phyloP scores from a whole-genome alignment of 164 flowering plant species.

The Echeveria elegans region DNA sequence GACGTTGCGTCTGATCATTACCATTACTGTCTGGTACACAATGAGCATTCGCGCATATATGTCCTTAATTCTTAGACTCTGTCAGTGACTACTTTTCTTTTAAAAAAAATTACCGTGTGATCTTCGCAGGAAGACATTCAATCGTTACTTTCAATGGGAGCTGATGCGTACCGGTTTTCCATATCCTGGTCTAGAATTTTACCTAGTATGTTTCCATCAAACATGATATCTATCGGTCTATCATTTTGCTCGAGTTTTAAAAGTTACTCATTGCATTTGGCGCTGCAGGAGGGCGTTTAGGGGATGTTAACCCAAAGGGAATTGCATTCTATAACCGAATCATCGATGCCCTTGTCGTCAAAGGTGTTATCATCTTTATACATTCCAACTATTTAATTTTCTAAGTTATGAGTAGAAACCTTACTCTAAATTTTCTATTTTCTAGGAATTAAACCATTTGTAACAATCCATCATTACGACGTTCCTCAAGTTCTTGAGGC shows the following conservation, averaged over 20 bases:
- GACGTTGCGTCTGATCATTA: slow-evolving; percentile 25
- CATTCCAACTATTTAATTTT: too few relatives aligned
- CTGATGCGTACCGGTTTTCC: slow-evolving; percentile 29
- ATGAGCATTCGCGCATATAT: not conserved
- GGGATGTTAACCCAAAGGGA: slow-evolving; percentile 31
- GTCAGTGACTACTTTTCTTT: not conserved
- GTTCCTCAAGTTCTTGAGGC: slow-evolving; percentile 43
- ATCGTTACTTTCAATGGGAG: slow-evolving; percentile 20
- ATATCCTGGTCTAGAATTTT: slow-evolving; percentile 34
- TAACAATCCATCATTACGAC: slow-evolving; percentile 39
- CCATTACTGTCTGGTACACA: slow-evolving; percentile 23
- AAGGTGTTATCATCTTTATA: slow-evolving; percentile 15
- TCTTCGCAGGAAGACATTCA: slow-evolving; percentile 27
- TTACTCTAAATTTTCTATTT: too few relatives aligned
- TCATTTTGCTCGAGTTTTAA: not conserved
- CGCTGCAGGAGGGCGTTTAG: slow-evolving; percentile 28
- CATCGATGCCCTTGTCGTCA: slow-evolving; percentile 28
- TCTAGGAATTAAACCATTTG: slow-evolving; percentile 43
- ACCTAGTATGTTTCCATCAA: slow-evolving; percentile 12
- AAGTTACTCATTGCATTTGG: not conserved
- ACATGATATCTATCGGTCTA: not conserved
- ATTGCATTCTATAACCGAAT: slow-evolving; percentile 33
- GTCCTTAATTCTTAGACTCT: not conserved
- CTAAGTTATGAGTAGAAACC: not conserved
- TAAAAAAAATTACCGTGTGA: not conserved